A percentile compares a stretch with the other conserved stretches of the same genome.
phyloP scores from a whole-genome alignment of 768 basidiomycete genomes.

The Sporobolomyces roseus region DNA sequence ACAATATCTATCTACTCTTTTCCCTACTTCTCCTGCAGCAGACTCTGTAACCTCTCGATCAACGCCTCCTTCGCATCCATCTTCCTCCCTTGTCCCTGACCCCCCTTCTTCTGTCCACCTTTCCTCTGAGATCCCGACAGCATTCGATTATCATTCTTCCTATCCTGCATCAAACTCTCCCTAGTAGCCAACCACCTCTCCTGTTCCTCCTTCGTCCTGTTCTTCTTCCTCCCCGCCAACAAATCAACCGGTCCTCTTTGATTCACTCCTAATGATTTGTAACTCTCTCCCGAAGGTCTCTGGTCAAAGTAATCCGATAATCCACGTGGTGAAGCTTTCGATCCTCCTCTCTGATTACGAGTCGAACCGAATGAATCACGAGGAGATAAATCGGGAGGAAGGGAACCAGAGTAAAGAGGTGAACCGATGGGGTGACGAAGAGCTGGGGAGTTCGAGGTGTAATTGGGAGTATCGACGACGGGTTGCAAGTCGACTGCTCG shows the following conservation, averaged over 20 bases:
- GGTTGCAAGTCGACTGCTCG: constrained; percentile 13
- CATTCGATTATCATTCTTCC: constrained; percentile 1
- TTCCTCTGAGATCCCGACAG: no score
- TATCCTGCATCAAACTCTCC: constrained; percentile 6
- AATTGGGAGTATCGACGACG: constrained; percentile 3
- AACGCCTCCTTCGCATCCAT: no score
- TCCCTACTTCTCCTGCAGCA: no score
- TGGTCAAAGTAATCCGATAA: not conserved
- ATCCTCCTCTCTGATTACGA: not conserved
- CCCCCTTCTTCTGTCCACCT: no score
- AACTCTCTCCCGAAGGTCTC: not conserved
- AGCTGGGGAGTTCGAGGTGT: not conserved
- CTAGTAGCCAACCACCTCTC: not conserved
- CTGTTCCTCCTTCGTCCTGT: constrained; percentile 10
- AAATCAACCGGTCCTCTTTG: constrained; percentile 7
- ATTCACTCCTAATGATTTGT: not conserved
- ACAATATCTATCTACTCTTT: no score
- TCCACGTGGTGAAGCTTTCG: not conserved
- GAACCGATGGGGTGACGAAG: constrained; percentile 10
- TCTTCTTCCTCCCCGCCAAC: not conserved
- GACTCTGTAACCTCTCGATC: no score
- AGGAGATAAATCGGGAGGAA: constrained; percentile 16
- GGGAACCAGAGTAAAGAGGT: constrained; percentile 22
- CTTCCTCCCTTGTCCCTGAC: no score
- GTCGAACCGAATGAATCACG: not conserved